Base-by-base conservation (phyloP, 805 yeast genomes). In the Candida incommunis region DNA sequence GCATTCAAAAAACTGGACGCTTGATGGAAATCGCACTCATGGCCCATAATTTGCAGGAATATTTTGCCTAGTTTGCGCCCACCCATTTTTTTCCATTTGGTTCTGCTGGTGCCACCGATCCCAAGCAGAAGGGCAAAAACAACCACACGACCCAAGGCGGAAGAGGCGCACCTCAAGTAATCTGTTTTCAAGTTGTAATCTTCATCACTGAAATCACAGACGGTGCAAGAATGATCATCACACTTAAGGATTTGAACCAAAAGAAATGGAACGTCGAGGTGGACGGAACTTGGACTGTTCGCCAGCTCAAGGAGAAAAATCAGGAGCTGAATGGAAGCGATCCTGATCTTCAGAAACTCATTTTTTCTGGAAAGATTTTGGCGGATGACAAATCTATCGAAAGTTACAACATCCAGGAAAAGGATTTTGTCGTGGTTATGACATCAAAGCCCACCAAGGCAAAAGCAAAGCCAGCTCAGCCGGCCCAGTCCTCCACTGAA, bases 381-480 rank as follows among this genome's bases (percentile, higher is more conserved):
- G 85, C 76, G 56, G 95, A 92, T 66, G 83, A 75, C 41, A 82
- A 85, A 58, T 71, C 82, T 2, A 70, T 90, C 48, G 81, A 72
- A 43, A 71, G 74, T 4, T 80, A 78, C 61, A 82, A 82, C 51
- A 74, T 90, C 54, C 85, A 86, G 61, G 88, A 81, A 27, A 79
- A 79, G 47, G 96, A 86, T 56, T 90, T 87, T 55, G 78, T 92
- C 45, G 88, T 92, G 46, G 90, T 87, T 63, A 90, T 92, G 97
- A 74, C 87, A 43, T 75, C 88, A 34, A 44, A 49, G 41, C 54
- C 59, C 40, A 51, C 51, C 37, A 41, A 54, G 42, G 48, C 59
- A 13, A 44, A 52, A n/a, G 44, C 53, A 25, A 23, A 29, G 27
- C 42, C 48, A 5, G 42, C 47, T n/a, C 40, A 40, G 41, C 41